Conservation (phyloP, 2,329 filamentous ascomycete genomes). For the Clonostachys sp. region DNA sequence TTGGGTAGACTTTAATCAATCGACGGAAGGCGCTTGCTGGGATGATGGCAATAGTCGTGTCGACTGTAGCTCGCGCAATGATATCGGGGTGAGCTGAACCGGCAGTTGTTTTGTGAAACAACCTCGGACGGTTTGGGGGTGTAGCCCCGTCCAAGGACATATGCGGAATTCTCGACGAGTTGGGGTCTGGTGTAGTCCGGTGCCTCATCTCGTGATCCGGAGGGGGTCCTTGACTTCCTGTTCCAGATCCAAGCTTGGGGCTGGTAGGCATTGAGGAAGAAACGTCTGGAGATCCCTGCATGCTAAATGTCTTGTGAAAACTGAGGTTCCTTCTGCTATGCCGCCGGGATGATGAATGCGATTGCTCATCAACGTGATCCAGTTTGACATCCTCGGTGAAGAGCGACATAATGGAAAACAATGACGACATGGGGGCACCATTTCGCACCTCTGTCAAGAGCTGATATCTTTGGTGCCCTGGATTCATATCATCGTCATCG, state of each 20-base stretch:
- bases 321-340: slow-evolving; percentile 21
- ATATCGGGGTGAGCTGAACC: slow-evolving; percentile 94
- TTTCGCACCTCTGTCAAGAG: slow-evolving; percentile 96
- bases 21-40: slow-evolving; percentile 93
- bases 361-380: slow-evolving; percentile 55
- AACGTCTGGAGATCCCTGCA: slow-evolving; percentile 1
- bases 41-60: slow-evolving; percentile 97
- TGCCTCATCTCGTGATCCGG: background rate
- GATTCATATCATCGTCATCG: slow-evolving; percentile 64
- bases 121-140: slow-evolving; percentile 24
- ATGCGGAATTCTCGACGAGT: slow-evolving; percentile 59
- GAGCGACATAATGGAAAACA: slow-evolving; percentile 94
- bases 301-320: slow-evolving; percentile 9
- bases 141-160: slow-evolving; percentile 60
- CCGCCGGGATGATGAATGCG: slow-evolving; percentile 10
- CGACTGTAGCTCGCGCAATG: slow-evolving; percentile 89
- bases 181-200: background rate
- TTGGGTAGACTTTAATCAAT: slow-evolving; percentile 89
- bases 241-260: slow-evolving; percentile 26
- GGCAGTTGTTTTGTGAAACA: slow-evolving; percentile 40
- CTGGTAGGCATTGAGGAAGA: slow-evolving; percentile 29
- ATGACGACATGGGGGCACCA: slow-evolving; percentile 94
- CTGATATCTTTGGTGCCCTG: slow-evolving; percentile 81
- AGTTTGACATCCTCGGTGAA: slow-evolving; percentile 94
- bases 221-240: background rate